phyloP scores from a whole-genome alignment of 768 basidiomycete genomes.

The Tulasnella sp. region DNA sequence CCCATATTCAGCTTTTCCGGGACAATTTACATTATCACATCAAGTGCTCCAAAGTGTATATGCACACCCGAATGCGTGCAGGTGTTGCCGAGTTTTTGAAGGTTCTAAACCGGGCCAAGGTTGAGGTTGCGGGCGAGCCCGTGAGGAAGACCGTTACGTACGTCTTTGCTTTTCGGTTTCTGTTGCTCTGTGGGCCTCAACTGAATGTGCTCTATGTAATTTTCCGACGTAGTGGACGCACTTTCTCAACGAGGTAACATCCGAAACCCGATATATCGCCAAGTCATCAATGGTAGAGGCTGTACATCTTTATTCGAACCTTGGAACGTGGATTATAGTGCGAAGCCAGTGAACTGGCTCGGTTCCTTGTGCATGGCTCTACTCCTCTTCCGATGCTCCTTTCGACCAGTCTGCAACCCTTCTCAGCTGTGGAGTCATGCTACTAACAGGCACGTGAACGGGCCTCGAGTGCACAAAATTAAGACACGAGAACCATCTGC shows the following conservation, averaged over 20 bases:
- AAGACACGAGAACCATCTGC: not conserved
- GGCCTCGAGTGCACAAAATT: too few relatives aligned
- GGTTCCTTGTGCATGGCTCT: not conserved
- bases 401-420: not conserved
- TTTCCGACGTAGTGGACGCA: conserved; percentile 2
- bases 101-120: conserved; percentile 92
- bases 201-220: conserved; percentile 2
- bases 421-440: not conserved
- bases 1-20: conserved; percentile 93
- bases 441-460: not conserved
- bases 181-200: not conserved
- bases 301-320: conserved; percentile 5
- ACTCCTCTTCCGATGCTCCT: not conserved
- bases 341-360: not conserved
- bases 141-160: conserved; percentile 92
- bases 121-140: conserved; percentile 65
- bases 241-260: conserved; percentile 3
- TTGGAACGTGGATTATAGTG: conserved; percentile 6
- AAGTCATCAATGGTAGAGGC: not conserved
- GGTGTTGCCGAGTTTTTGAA: conserved; percentile 95
- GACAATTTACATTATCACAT: conserved; percentile 99
- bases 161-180: not conserved
- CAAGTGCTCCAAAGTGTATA: conserved; percentile 97
- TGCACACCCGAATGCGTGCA: conserved; percentile 95
- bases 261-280: not conserved